Percentiles rank a stretch among this genome's conserved stretches.
Evolutionary conservation across 176 grass and related monocot species (phyloP).

Genomic region (Oryza glaberrima): DNA sequence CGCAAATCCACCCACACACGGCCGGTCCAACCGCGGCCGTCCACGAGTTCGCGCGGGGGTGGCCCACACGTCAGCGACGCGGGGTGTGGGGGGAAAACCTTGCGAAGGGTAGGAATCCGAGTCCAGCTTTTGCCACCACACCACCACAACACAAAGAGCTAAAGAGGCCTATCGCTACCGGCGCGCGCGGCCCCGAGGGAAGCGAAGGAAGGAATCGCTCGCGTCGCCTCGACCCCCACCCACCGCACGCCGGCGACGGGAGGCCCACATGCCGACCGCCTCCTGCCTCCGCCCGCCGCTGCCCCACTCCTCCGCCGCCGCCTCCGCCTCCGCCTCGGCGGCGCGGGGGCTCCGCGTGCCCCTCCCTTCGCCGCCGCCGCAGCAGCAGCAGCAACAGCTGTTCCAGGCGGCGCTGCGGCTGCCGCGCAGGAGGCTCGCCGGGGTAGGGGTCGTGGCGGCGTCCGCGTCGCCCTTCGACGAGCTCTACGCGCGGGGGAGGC

Average conservation of each 20-base stretch:
- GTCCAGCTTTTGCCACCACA: constrained; percentile 25
- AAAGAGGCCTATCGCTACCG: constrained; percentile 32
- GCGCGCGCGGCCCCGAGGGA: background rate
- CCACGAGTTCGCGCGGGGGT: background rate
- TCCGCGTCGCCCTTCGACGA: constrained; percentile 76
- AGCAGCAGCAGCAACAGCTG: background rate
- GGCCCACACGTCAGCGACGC: constrained; percentile 29
- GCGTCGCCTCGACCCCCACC: background rate
- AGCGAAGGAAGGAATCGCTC: constrained; percentile 1
- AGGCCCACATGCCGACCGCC: constrained; percentile 50
- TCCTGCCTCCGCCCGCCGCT: constrained; percentile 45
- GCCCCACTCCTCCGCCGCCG: constrained; percentile 21
- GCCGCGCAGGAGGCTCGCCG: constrained; percentile 44
- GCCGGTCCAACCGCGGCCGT: background rate
- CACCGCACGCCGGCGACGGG: background rate
- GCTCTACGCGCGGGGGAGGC: constrained; percentile 59
- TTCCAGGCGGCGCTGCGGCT: constrained; percentile 2
- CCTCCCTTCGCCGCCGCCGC: background rate
- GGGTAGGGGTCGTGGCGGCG: constrained; percentile 45
- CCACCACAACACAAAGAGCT: constrained; percentile 9
- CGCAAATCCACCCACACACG: constrained; percentile 34
- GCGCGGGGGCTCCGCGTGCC: constrained; percentile 30
- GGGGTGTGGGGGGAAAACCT: no score
- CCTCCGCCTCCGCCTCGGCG: background rate
- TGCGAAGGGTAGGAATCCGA: background rate